phyloP scores from a whole-genome alignment of 108 stramenopile genomes.

The Mayamaea pseudoterrestris region DNA sequence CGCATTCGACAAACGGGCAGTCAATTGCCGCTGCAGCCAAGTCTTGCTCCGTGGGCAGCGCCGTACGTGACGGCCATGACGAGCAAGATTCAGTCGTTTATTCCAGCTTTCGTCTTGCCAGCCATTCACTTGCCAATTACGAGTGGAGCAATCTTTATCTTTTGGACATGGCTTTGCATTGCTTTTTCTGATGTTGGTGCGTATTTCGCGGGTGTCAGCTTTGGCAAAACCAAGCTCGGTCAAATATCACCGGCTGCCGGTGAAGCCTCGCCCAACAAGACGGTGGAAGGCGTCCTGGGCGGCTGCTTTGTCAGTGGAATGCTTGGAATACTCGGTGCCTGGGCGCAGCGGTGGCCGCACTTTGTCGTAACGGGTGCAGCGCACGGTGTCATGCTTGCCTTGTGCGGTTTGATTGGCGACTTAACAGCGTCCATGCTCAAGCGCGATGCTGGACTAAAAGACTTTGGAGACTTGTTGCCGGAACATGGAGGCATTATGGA shows the following conservation, averaged over 20 bases:
- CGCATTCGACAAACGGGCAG: constrained; percentile 57
- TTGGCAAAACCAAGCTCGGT: constrained; percentile 77
- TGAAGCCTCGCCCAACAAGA: constrained; percentile 91
- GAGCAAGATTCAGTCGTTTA: constrained; percentile 18
- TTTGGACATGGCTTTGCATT: constrained; percentile 92
- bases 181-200: constrained; percentile 90
- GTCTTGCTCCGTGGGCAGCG: constrained; percentile 33
- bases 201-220: constrained; percentile 80
- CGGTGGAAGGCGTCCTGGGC: constrained; percentile 89
- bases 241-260: constrained; percentile 78
- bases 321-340: constrained; percentile 74
- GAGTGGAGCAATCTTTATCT: constrained; percentile 81
- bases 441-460: constrained; percentile 92
- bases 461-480: constrained; percentile 91
- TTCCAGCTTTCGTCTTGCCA: constrained; percentile 48
- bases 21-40: constrained; percentile 51
- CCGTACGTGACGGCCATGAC: constrained; percentile 44
- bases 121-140: constrained; percentile 69
- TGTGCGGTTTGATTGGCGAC: constrained; percentile 90
- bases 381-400: constrained; percentile 67
- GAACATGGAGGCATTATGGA: constrained; percentile 97
- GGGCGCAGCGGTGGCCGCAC: constrained; percentile 84
- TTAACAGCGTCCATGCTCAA: constrained; percentile 95
- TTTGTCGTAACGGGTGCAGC: constrained; percentile 70
- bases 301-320: constrained; percentile 62